phyloP scores from a whole-genome alignment of 2,329 filamentous ascomycete genomes.

The Hymenoscyphus occultus region DNA sequence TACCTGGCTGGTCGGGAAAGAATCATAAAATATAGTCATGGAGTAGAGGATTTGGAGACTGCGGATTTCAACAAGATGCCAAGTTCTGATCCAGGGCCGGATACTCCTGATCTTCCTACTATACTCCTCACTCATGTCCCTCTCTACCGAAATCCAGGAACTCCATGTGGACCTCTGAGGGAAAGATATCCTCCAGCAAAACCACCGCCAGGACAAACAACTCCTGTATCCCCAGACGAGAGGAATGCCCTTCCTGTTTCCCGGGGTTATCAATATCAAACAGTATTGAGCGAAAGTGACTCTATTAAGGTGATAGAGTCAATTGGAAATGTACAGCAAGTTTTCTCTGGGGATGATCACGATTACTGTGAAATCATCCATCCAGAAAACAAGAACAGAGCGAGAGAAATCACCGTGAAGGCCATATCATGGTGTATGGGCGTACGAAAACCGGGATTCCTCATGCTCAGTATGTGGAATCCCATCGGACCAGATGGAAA shows the following conservation, averaged over 20 bases:
- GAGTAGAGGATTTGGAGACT: slow-evolving; percentile 50
- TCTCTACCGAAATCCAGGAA: slow-evolving; percentile 75
- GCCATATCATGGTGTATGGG: slow-evolving; percentile 96
- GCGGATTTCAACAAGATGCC: slow-evolving; percentile 39
- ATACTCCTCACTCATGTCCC: slow-evolving; percentile 90
- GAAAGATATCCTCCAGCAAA: slow-evolving; percentile 77
- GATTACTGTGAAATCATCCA: slow-evolving; percentile 94
- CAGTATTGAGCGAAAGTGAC: slow-evolving; percentile 76
- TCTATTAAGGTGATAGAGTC: slow-evolving; percentile 73
- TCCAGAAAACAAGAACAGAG: slow-evolving; percentile 54
- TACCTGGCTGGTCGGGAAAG: slow-evolving; percentile 57
- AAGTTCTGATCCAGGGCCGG: slow-evolving; percentile 43
- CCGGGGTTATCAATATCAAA: slow-evolving; percentile 92
- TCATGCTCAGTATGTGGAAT: slow-evolving; percentile 89
- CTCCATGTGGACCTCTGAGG: slow-evolving; percentile 81
- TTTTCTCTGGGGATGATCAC: slow-evolving; percentile 96
- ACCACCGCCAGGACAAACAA: slow-evolving; percentile 55
- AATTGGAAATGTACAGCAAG: slow-evolving; percentile 76
- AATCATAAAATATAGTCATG: slow-evolving; percentile 55
- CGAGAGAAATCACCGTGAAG: slow-evolving; percentile 88
- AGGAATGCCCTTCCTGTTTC: slow-evolving; percentile 75
- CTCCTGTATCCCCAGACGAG: slow-evolving; percentile 57
- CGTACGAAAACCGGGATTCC: slow-evolving; percentile 79
- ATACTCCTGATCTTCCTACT: slow-evolving; percentile 68
- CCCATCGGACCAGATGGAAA: slow-evolving; percentile 65